Evolutionary conservation across 805 yeast genomes (phyloP).

Genomic region (Saturnispora galanensis): DNA sequence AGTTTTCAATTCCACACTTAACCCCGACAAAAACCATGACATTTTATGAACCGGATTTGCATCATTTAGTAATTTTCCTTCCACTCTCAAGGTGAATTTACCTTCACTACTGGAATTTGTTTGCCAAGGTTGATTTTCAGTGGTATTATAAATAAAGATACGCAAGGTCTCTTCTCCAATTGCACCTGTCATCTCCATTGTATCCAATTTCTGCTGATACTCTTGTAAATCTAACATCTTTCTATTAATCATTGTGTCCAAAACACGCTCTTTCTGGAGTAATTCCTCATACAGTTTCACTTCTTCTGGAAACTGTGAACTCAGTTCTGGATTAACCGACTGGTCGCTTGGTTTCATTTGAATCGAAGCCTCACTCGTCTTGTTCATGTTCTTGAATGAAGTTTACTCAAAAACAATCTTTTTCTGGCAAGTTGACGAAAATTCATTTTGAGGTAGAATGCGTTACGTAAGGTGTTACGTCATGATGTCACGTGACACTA

Average conservation of each 20-base stretch:
- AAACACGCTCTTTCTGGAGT: constrained; percentile 67
- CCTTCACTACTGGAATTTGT: too few relatives aligned
- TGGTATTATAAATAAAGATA: constrained; percentile 70
- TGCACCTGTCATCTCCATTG: constrained; percentile 31
- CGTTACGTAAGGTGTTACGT: too few relatives aligned
- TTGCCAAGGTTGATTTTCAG: constrained; percentile 90
- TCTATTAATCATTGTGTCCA: constrained; percentile 74
- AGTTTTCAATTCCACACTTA: constrained; percentile 62
- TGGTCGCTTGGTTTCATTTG: constrained; percentile 30
- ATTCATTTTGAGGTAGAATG: too few relatives aligned
- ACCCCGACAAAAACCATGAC: constrained; percentile 71
- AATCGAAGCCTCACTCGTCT: constrained; percentile 16
- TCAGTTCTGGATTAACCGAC: constrained; percentile 24
- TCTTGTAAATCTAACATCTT: constrained; percentile 84
- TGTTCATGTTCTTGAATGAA: neutral
- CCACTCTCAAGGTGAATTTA: constrained; percentile 55
- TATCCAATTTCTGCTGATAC: constrained; percentile 28
- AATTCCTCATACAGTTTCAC: constrained; percentile 63
- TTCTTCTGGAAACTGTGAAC: constrained; percentile 30
- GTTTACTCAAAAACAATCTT: too few relatives aligned
- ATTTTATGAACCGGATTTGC: constrained; percentile 49
- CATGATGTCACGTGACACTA: too few relatives aligned
- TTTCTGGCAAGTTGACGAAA: too few relatives aligned
- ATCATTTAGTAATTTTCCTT: constrained; percentile 62
- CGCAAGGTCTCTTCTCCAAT: constrained; percentile 48